phyloP scores from a whole-genome alignment of 305 asterid genomes.

The Stenogyne calaminthoides region DNA sequence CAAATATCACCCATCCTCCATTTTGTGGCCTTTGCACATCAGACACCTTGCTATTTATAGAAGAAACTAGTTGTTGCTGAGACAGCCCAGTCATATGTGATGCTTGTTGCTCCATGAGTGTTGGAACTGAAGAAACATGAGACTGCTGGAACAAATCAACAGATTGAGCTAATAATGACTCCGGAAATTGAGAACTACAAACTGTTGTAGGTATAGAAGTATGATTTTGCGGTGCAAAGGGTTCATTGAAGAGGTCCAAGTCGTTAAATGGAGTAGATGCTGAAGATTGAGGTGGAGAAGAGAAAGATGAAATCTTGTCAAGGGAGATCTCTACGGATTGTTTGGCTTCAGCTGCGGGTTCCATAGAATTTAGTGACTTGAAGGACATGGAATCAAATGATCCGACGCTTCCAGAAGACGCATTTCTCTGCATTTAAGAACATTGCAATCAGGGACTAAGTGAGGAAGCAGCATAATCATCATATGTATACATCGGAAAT shows the following conservation, averaged over 20 bases:
- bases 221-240: slow-evolving; percentile 48
- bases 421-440: slow-evolving; percentile 57
- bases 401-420: slow-evolving; percentile 63
- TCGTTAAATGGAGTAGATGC: slow-evolving; percentile 37
- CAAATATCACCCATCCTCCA: slow-evolving; percentile 85
- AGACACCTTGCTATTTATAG: slow-evolving; percentile 37
- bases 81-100: slow-evolving; percentile 39
- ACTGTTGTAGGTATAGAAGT: slow-evolving; percentile 38
- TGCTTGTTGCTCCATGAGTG: slow-evolving; percentile 39
- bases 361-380: slow-evolving; percentile 55
- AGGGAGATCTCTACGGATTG: slow-evolving; percentile 36
- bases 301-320: slow-evolving; percentile 36
- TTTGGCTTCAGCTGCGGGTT: slow-evolving; percentile 45
- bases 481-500: slow-evolving; percentile 2
- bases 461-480: slow-evolving; percentile 11
- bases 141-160: slow-evolving; percentile 54
- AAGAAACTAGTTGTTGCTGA: slow-evolving; percentile 45
- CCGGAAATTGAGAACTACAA: slow-evolving; percentile 43
- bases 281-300: slow-evolving; percentile 45
- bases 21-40: slow-evolving; percentile 42
- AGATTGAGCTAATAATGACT: slow-evolving; percentile 38
- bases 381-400: slow-evolving; percentile 61
- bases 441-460: slow-evolving; percentile 30
- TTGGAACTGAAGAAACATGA: slow-evolving; percentile 43
- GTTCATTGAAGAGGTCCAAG: slow-evolving; percentile 55